Percentiles rank a stretch among this genome's conserved stretches.
These are phyloP conservation scores for Aspergillus sp. DNA, from an alignment of 2,329 filamentous ascomycete genomes.

Conservation along the genomic window DNA sequence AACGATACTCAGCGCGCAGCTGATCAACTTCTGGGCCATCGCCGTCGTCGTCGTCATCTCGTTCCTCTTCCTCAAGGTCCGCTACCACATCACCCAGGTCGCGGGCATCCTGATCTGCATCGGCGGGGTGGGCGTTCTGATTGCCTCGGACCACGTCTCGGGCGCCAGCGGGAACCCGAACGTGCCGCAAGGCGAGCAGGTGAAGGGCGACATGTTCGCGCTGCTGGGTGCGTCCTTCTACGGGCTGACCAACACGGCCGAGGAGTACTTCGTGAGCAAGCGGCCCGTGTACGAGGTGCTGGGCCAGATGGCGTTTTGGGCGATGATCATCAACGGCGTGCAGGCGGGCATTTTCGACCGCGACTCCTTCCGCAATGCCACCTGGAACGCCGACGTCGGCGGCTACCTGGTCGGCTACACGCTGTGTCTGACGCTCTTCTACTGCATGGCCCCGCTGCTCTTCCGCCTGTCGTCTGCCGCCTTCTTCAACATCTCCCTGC, in stretches of 20 bases:
- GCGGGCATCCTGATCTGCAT: conserved; percentile 81
- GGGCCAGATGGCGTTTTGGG: conserved; percentile 81
- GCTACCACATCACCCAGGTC: conserved; percentile 82
- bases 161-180: conserved; percentile 58
- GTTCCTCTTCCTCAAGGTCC: conserved; percentile 71
- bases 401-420: conserved; percentile 91
- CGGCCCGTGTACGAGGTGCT: conserved; percentile 87
- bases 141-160: conserved; percentile 79
- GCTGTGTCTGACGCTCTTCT: conserved; percentile 72
- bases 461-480: conserved; percentile 84
- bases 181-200: conserved; percentile 50
- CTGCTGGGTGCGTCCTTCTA: conserved; percentile 84
- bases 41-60: conserved; percentile 82
- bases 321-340: conserved; percentile 79
- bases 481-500: conserved; percentile 90
- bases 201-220: conserved; percentile 90
- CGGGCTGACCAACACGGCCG: conserved; percentile 79
- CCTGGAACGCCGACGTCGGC: conserved; percentile 58
- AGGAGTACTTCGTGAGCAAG: conserved; percentile 87
- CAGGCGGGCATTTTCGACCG: conserved; percentile 92
- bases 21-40: conserved; percentile 99
- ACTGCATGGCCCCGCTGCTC: conserved; percentile 74
- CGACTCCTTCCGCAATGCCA: conserved; percentile 53
- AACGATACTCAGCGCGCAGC: conserved; percentile 81
- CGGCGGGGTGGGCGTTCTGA: conserved; percentile 78